Conservation (phyloP, 23 red algal genomes). For the Pyropia haitanensis region DNA sequence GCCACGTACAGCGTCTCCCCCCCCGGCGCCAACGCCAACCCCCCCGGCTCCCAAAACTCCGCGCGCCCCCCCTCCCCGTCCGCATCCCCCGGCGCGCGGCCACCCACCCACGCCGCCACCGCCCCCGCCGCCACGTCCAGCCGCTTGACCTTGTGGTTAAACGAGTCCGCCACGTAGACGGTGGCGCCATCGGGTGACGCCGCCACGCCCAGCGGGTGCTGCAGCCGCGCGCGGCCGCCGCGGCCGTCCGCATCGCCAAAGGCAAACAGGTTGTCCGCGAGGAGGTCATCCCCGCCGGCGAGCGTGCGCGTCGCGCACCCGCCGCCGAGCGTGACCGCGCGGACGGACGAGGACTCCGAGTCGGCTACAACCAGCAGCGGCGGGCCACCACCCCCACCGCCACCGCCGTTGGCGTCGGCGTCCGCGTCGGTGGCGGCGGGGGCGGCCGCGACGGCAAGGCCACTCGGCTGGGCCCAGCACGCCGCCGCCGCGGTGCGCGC, state of each 20-base stretch:
- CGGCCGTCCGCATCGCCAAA: slow-evolving; percentile 85
- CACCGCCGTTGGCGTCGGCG: no score
- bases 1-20: slow-evolving; percentile 52
- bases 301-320: slow-evolving; percentile 45
- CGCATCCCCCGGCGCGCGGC: slow-evolving; percentile 20
- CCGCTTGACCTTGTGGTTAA: slow-evolving; percentile 85
- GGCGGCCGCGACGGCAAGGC: slow-evolving; percentile 13
- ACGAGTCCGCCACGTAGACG: slow-evolving; percentile 76
- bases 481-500: slow-evolving; percentile 24
- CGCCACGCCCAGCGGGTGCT: slow-evolving; percentile 62
- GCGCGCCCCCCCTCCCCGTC: slow-evolving; percentile 48
- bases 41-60: slow-evolving; percentile 70
- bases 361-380: slow-evolving; percentile 64
- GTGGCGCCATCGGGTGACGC: slow-evolving; percentile 17
- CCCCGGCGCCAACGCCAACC: slow-evolving; percentile 33
- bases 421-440: no score
- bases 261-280: slow-evolving; percentile 79
- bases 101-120: slow-evolving; percentile 15
- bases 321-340: slow-evolving; percentile 37
- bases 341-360: slow-evolving; percentile 69
- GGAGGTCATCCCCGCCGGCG: slow-evolving; percentile 79
- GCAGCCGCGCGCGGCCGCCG: slow-evolving; percentile 48
- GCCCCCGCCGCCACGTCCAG: slow-evolving; percentile 21
- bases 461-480: slow-evolving; percentile 61
- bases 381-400: neutral